A percentile compares a stretch with the other conserved stretches of the same genome.
phyloP scores from a whole-genome alignment of 345 rosid genomes.

The Eucalyptus sp. region DNA sequence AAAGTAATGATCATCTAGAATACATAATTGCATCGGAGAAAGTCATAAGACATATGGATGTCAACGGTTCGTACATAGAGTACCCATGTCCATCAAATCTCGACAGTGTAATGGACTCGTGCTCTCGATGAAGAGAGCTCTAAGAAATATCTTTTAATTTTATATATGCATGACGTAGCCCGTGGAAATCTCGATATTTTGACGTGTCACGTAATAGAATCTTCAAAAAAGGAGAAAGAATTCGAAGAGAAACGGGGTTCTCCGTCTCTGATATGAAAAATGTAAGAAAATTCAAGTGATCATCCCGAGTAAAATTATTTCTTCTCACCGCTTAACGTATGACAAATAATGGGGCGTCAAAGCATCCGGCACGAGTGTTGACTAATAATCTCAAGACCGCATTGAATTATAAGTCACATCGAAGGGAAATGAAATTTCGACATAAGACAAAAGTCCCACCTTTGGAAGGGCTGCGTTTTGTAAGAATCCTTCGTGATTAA shows the following conservation, averaged over 20 bases:
- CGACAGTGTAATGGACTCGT: neutral
- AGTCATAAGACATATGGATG: neutral
- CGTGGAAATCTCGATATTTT: neutral
- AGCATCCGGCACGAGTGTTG: neutral
- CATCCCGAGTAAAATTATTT: neutral
- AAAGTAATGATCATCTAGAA: neutral
- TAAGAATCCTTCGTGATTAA: no score
- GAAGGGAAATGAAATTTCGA: neutral
- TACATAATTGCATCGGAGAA: neutral
- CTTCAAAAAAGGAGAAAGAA: neutral
- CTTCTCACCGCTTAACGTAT: neutral
- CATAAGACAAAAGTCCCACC: neutral
- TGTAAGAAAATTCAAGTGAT: neutral
- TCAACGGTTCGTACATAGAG: neutral
- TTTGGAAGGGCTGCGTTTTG: neutral
- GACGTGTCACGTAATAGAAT: neutral
- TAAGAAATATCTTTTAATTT: neutral
- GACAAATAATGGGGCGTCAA: no score
- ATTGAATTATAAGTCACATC: neutral
- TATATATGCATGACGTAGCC: rapidly evolving
- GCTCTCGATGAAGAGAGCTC: neutral
- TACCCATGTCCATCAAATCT: neutral
- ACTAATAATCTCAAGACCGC: neutral
- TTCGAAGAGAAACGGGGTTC: rapidly evolving
- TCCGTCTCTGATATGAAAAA: neutral